Base-by-base conservation (phyloP, 2,329 filamentous ascomycete genomes). In the Beauveria sp. region DNA sequence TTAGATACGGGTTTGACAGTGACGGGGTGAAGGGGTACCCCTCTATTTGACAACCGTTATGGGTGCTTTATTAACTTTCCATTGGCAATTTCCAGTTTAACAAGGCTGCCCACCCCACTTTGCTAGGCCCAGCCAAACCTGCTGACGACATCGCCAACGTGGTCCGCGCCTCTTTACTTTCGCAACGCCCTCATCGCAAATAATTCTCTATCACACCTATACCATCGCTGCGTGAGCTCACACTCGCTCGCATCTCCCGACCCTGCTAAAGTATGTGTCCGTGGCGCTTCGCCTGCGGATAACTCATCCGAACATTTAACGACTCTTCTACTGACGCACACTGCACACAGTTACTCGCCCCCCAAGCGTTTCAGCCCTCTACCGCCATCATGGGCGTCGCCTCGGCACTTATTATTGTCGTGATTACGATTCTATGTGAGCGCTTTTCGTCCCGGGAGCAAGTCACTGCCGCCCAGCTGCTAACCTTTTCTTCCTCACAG, bases 361-460 rank as follows among this genome's bases (percentile, higher is more conserved):
- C 18, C n/a, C 28, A 28, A 18, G 45, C 57, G 50, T 61, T 60
- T 58, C 54, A 60, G 24, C 5, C 18, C 46, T 52, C 10, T 65
- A 65, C 64, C 64, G 67, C 60, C 68, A 77, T 67, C 57, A 84
- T 84, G 81, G 77, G 79, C 66, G 78, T 71, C 63, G 72, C 70
- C 42, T 80, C 80, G 18, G 77, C 78, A 28, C 69, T 84, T 53
- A 69, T 83, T 30, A 66, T 83, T 63, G 71, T 83, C 51, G 67
- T 84, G 62, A 75, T 83, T 69, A 84, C 81, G 66, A 73, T 84
- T 61, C 66, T 84, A 65, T 77, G 81, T 84, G 71, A 63, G 79
- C 49, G 6, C 52, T 46, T n/a, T 8, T 14, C n/a, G 40, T 28
- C 7, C 40, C 12, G 5, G n/a, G n/a, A 14, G 12, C 7, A 12